A percentile compares a stretch with the other conserved stretches of the same genome.
Evolutionary conservation across 1,139 yeast species (phyloP).

Genomic region (Protomyces inouyei): DNA sequence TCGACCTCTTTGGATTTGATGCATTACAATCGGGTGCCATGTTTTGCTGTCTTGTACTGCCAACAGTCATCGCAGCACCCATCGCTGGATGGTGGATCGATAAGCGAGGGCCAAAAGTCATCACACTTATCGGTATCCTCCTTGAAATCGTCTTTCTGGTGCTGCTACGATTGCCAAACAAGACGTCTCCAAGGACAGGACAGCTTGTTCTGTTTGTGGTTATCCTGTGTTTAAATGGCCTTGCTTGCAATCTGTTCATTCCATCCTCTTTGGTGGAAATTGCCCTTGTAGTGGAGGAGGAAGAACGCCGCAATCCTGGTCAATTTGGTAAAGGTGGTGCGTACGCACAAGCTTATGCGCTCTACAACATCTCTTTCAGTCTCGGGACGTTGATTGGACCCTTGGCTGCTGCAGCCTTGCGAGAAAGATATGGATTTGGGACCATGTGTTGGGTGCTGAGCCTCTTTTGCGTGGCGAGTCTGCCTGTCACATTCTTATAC

Average conservation of each 20-base stretch:
- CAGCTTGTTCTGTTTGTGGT: conserved; percentile 38
- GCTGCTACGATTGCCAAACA: conserved; percentile 38
- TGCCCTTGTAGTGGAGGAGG: conserved; percentile 34
- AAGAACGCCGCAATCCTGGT: conserved; percentile 38
- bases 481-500: not conserved
- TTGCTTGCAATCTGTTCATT: conserved; percentile 34
- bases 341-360: conserved; percentile 41
- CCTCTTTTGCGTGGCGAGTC: conserved; percentile 1
- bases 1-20: conserved; percentile 37
- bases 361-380: conserved; percentile 40
- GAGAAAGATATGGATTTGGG: conserved; percentile 5
- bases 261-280: conserved; percentile 40
- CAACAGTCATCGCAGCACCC: conserved; percentile 40
- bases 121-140: conserved; percentile 36
- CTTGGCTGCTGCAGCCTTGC: conserved; percentile 36
- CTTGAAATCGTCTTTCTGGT: conserved; percentile 34
- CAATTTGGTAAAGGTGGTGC: conserved; percentile 39
- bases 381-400: conserved; percentile 41
- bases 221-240: conserved; percentile 37
- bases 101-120: conserved; percentile 37
- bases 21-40: conserved; percentile 39
- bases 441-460: conserved; percentile 16
- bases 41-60: conserved; percentile 34
- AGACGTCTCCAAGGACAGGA: conserved; percentile 35
- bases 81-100: conserved; percentile 38